Conservation (phyloP, 1,284 basidiomycete species). For the Moesziomyces sp. region DNA sequence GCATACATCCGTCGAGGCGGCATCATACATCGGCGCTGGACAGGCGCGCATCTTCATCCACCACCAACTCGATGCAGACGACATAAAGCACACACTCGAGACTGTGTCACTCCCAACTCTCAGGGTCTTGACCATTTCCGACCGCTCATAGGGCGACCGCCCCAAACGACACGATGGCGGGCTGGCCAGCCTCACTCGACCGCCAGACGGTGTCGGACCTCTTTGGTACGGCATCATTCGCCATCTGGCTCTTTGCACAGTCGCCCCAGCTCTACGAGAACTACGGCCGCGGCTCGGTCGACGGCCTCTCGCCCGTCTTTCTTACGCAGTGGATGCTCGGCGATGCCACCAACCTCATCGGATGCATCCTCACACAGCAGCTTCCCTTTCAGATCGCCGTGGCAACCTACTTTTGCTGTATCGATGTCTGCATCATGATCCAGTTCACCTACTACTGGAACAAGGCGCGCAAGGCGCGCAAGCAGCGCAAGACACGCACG, state of each 20-base stretch:
- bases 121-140: too few species aligned
- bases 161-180: slow-evolving; percentile 9
- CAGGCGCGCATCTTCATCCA: too few species aligned
- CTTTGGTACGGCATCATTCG: slow-evolving; percentile 54
- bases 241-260: slow-evolving; percentile 66
- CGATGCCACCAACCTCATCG: slow-evolving; percentile 64
- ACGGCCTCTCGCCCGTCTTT: slow-evolving; percentile 63
- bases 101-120: too few species aligned
- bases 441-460: slow-evolving; percentile 55
- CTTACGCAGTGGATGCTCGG: slow-evolving; percentile 66
- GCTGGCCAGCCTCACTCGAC: slow-evolving; percentile 18
- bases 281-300: slow-evolving; percentile 55
- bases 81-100: too few species aligned
- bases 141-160: background rate
- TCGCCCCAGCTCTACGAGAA: slow-evolving; percentile 65
- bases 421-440: slow-evolving; percentile 53
- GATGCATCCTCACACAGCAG: slow-evolving; percentile 62
- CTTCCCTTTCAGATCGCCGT: slow-evolving; percentile 64
- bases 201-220: slow-evolving; percentile 50
- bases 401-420: slow-evolving; percentile 60
- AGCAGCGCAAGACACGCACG: slow-evolving; percentile 5
- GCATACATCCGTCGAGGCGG: too few species aligned
- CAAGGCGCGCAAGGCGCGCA: slow-evolving; percentile 22
- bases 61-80: too few species aligned
- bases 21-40: too few species aligned